Evolutionary conservation across 805 yeast species (phyloP).

Genomic region (Saturnispora hagleri): DNA sequence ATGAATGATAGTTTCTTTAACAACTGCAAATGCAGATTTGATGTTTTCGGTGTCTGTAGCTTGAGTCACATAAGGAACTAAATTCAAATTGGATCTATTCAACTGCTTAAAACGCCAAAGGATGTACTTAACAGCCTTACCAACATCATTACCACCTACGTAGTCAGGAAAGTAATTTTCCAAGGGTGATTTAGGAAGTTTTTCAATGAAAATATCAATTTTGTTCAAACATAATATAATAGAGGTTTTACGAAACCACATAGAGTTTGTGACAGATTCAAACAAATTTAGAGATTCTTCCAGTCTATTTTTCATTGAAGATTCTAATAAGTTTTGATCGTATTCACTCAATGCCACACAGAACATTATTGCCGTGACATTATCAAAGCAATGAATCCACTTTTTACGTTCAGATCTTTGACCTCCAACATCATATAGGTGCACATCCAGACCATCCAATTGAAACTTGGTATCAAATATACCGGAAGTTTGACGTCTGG

Average conservation of each 20-base stretch:
- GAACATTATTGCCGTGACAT: constrained; percentile 80
- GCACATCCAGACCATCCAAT: constrained; percentile 58
- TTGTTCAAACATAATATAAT: constrained; percentile 82
- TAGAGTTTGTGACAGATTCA: constrained; percentile 83
- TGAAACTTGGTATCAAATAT: constrained; percentile 75
- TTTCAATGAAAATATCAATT: constrained; percentile 83
- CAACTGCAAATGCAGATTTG: constrained; percentile 62
- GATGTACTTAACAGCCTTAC: constrained; percentile 85
- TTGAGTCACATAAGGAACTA: constrained; percentile 88
- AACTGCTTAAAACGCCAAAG: constrained; percentile 83
- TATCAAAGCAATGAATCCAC: constrained; percentile 96
- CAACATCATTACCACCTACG: constrained; percentile 81
- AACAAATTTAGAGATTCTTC: constrained; percentile 77
- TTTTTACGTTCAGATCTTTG: constrained; percentile 92
- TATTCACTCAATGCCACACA: constrained; percentile 89
- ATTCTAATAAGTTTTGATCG: constrained; percentile 78
- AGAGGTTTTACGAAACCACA: constrained; percentile 87
- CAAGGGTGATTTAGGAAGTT: constrained; percentile 70
- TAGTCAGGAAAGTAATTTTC: constrained; percentile 84
- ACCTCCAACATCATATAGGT: constrained; percentile 84
- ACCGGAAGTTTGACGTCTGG: constrained; percentile 90
- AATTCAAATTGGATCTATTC: constrained; percentile 70
- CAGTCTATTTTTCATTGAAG: constrained; percentile 62
- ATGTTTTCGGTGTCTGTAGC: constrained; percentile 91
- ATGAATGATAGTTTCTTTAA: constrained; percentile 47